Conservation (phyloP, 1,284 basidiomycete species). For the Melampsora americana region DNA sequence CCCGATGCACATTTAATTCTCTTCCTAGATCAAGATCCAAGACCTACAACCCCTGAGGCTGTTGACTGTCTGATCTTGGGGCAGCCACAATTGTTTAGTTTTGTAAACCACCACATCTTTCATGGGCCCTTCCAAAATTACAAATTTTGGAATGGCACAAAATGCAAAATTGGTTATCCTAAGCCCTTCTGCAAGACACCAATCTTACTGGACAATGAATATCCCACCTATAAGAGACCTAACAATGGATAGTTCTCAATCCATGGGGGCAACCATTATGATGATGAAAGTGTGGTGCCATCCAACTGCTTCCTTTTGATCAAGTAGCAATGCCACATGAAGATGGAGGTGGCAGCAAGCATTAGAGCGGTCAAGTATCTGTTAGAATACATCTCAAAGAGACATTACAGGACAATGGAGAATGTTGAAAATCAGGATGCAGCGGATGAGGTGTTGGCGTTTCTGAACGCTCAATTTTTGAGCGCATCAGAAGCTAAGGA, state of each 20-base stretch:
- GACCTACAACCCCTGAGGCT: not conserved
- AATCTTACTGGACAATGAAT: not conserved
- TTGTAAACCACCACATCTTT: not conserved
- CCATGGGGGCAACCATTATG: no score
- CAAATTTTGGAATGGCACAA: not conserved
- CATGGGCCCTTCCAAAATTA: not conserved
- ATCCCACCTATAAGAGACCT: not conserved
- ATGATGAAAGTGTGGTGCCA: no score
- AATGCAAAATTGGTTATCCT: conserved; percentile 7
- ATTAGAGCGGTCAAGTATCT: conserved; percentile 11
- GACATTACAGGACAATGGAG: not conserved
- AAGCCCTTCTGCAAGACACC: not conserved
- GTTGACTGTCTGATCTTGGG: not conserved
- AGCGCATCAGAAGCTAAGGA: not conserved
- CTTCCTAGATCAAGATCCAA: not conserved
- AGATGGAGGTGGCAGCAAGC: conserved; percentile 11
- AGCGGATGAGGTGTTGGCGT: not conserved
- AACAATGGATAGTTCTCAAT: not conserved
- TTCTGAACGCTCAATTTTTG: not conserved
- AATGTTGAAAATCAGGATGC: not conserved
- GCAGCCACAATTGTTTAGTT: not conserved
- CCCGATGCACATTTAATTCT: conserved; percentile 12
- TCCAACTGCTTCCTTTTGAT: no score
- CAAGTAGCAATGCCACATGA: conserved; percentile 27
- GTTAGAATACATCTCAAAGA: conserved; percentile 19